A percentile compares a stretch with the other conserved stretches of the same genome.
Evolutionary conservation across 1,284 basidiomycete species (phyloP).

Genomic region (Lentinula novae-zelandiae): DNA sequence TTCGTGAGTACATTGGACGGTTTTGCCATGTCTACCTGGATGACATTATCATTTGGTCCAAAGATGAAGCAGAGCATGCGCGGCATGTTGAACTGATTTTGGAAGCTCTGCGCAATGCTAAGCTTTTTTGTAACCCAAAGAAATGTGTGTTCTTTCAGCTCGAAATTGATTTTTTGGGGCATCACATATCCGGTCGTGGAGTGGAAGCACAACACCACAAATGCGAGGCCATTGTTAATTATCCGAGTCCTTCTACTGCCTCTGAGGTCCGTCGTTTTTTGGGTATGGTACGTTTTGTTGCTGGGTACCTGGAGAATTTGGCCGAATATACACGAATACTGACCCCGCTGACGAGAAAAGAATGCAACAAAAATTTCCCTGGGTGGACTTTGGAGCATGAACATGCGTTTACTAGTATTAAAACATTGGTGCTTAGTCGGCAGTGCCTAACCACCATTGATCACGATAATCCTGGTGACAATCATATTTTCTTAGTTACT

Average conservation of each 20-base stretch:
- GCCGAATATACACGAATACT: too few relatives aligned
- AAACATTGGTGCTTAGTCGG: conserved; percentile 18
- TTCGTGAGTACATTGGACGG: conserved; percentile 17
- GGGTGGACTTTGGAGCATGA: conserved; percentile 21
- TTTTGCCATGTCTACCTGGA: conserved; percentile 20
- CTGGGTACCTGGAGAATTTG: too few relatives aligned
- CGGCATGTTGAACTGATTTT: conserved; percentile 25
- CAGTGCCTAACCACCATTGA: conserved; percentile 21
- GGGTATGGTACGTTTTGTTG: too few relatives aligned
- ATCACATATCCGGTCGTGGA: conserved; percentile 5
- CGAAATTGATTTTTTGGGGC: conserved; percentile 23
- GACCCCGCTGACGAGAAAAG: too few relatives aligned
- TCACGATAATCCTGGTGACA: conserved; percentile 16
- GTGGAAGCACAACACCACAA: too few relatives aligned
- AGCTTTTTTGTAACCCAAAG: conserved; percentile 25
- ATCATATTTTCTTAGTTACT: too few relatives aligned
- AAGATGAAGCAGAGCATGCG: conserved; percentile 28
- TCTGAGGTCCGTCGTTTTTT: too few relatives aligned
- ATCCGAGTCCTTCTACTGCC: too few relatives aligned
- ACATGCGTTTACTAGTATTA: conserved; percentile 26
- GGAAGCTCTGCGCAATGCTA: conserved; percentile 15
- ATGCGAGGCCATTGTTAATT: too few relatives aligned
- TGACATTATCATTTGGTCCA: conserved; percentile 36
- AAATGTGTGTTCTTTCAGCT: conserved; percentile 18
- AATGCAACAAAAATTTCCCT: conserved; percentile 14